Percentiles rank a stretch among this genome's conserved stretches.
phyloP scores from a whole-genome alignment of 148 eudicot genomes.

The Cornus controversa region DNA sequence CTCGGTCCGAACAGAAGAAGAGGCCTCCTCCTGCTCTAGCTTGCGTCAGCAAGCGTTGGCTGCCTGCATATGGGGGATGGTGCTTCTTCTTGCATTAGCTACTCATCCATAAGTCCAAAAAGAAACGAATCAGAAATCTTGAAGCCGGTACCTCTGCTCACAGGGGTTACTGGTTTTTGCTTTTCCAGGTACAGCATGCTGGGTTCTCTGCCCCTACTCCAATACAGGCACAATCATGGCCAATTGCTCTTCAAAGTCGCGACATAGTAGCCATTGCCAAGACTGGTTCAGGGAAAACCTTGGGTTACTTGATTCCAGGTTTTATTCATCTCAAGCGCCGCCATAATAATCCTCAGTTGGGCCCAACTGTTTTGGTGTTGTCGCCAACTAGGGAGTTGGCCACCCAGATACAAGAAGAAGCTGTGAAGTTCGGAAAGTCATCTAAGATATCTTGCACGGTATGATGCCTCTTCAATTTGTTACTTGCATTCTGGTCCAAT shows the following conservation, averaged over 20 bases:
- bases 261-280: conserved; percentile 92
- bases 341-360: conserved; percentile 64
- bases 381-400: conserved; percentile 97
- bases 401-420: conserved; percentile 94
- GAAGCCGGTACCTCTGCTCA: conserved; percentile 29
- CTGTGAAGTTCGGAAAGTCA: conserved; percentile 77
- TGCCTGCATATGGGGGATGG: conserved; percentile 59
- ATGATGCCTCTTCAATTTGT: conserved; percentile 4
- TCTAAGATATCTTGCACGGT: conserved; percentile 76
- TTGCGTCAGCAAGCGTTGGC: conserved; percentile 72
- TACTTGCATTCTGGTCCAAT: neutral
- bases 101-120: conserved; percentile 32
- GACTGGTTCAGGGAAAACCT: conserved; percentile 90
- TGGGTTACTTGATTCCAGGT: conserved; percentile 86
- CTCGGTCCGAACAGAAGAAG: conserved; percentile 76
- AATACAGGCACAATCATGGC: conserved; percentile 96
- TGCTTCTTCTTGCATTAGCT: conserved; percentile 61
- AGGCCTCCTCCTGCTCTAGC: conserved; percentile 70
- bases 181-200: conserved; percentile 73
- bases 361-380: conserved; percentile 90
- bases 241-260: conserved; percentile 72
- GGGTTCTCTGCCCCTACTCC: conserved; percentile 89
- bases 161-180: conserved; percentile 33
- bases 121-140: conserved; percentile 20
- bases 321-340: conserved; percentile 68